These are phyloP conservation scores for Pseudogymnoascus sp. DNA, from an alignment of 2,329 filamentous ascomycete species.

Conservation along the genomic window DNA sequence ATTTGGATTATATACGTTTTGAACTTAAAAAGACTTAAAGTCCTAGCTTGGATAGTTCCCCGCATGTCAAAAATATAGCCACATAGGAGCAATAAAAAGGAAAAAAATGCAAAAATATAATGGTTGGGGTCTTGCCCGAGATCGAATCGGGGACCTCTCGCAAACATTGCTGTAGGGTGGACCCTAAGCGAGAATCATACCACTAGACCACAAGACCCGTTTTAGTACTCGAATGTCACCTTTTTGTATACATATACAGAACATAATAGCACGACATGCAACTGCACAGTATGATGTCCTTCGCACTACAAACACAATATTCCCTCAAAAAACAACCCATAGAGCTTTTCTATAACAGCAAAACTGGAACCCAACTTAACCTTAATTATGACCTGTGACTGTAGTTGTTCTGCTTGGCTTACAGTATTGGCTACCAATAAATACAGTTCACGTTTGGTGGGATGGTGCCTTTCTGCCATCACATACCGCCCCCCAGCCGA, in stretches of 20 bases:
- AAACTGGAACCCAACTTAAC: neutral
- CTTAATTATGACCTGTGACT: neutral
- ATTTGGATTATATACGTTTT: neutral
- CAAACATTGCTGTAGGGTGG: constrained; percentile 12
- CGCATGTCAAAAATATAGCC: neutral
- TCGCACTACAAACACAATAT: neutral
- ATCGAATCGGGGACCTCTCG: constrained; percentile 18
- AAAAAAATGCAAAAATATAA: neutral
- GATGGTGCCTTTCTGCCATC: constrained; percentile 1
- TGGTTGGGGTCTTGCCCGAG: constrained; percentile 14
- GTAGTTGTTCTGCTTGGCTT: neutral
- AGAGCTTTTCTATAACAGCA: neutral
- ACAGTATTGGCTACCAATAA: neutral
- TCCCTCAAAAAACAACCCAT: neutral
- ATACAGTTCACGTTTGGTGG: neutral
- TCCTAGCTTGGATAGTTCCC: neutral
- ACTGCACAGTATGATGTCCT: neutral
- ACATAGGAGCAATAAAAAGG: constrained; percentile 5
- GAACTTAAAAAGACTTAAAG: neutral
- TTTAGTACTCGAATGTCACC: neutral
- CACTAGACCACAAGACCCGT: constrained; percentile 16
- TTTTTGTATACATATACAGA: neutral
- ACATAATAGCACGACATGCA: neutral
- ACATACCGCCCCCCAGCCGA: neutral
- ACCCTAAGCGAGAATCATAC: constrained; percentile 25